Base-by-base conservation (phyloP, 169 alveolate genomes). In the Plasmodium relictum region DNA sequence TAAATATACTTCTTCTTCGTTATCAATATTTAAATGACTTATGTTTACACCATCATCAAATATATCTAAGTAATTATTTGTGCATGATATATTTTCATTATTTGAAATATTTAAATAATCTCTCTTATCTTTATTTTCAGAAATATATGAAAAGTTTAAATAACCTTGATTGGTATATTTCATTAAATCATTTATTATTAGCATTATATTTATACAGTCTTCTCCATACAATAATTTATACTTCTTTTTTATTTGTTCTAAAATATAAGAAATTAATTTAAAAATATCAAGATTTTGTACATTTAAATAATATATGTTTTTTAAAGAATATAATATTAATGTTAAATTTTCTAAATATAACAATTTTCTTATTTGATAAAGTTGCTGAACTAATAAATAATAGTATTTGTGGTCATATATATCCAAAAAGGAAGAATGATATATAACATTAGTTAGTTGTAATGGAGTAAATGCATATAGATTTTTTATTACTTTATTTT, bases 361-460 rank as follows among this genome's bases (percentile, higher is more conserved):
- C 14, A 83, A 39, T 22, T 68, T 71, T 45, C 85, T 24, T 14
- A 83, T 83, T 66, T 83, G 85, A 48, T 37, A 83, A 6, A 69
- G n/a, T 20, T 83, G 91, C 18, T 83, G 91, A n/a, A 68, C 63
- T 42, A 83, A 31, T 69, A 83, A 58, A 71, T 83, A 83, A 45
- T 83, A 83, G 66, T 39, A 83, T 45, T 83, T 83, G 56, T 83
- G 91, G 44, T 83, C 91, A 42, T 83, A 45, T 37, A 83, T 68
- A 37, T 83, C 91, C n/a, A 83, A 52, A 71, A 83, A 66, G 20
- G 91, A 83, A 3, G 91, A 83, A 69, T 83, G 65, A 71, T 83
- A 83, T 31, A 83, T 83, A 24, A 83, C 72, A 62, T 83, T 83
- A 4, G 91, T 83, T n/a, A 83, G 24, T 12, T 83, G 91, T 12